Base-by-base conservation (phyloP, 2,329 filamentous ascomycete species). In the Aphanocladium album region DNA sequence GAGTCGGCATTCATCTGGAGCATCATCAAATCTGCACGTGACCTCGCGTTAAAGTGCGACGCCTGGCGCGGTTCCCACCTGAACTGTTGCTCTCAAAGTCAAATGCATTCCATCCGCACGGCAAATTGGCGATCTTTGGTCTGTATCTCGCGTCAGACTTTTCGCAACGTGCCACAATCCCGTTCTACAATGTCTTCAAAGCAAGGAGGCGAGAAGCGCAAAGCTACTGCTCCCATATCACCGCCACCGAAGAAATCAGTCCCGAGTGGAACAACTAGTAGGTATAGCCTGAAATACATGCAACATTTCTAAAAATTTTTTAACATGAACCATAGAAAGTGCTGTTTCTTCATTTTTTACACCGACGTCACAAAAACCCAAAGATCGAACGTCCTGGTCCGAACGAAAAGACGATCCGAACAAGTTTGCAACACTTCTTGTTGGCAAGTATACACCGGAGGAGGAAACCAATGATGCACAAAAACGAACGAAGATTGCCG, bases 311-410 rank as follows among this genome's bases (percentile, higher is more conserved):
- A 71, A 60, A 71, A 39, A 53, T 49, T 43, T 27, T 49, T 43
- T 27, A 12, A 4, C 65, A 30, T 30, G 5, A 9, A 30, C 9
- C 9, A 5, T 30, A 90, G 88, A 86, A 71, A 85, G 75, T 62
- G 85, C 89, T 1, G 85, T 96, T 1, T 83, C 89, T 21, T 91
- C 83, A 58, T 98, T 98, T 78, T 98, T 98, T 75, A 96, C 88
- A 0, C 93, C 93, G 0, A 72, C 83, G 0, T 97, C 92, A 0
- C 85, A 96, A 72, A 97, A 96, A 72, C 86, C 89, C 35, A 90
- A 90, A 16, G 88, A 93, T 54, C 84, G 83, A 61, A 85, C 90
- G 55, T 78, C 75, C 11, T 98, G 95, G 91, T 73, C 80, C 79
- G 75, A 89, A 83, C 72, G 88, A 79, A 71, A 89, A 2, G 76